Conservation (phyloP, 2,329 filamentous ascomycete species). For the Ceratocystis colombiana region DNA sequence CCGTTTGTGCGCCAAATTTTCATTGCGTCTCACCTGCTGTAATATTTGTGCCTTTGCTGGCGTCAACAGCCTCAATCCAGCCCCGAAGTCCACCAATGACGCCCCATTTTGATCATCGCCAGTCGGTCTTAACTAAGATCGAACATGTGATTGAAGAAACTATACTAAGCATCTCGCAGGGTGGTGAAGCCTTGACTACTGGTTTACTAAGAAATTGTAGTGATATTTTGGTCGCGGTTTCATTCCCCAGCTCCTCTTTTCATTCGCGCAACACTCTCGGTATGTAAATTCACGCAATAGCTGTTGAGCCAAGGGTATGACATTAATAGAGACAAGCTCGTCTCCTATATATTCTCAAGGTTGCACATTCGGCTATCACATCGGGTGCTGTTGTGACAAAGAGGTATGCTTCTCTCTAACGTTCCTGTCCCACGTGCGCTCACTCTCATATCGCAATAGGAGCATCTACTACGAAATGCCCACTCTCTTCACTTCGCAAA, state of each 20-base stretch:
- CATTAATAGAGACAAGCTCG: slow-evolving; percentile 37
- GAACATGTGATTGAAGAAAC: slow-evolving; percentile 4
- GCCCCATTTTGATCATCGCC: not conserved
- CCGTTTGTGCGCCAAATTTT: not conserved
- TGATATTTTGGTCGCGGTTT: not conserved
- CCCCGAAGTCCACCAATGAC: not conserved
- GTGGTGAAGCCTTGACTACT: not conserved
- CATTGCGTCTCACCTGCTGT: too few species aligned
- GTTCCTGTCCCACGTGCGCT: not conserved
- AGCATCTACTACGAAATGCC: slow-evolving; percentile 73
- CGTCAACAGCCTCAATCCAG: not conserved
- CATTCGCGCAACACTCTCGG: not conserved
- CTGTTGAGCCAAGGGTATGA: not conserved
- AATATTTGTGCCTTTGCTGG: not conserved
- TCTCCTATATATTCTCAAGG: slow-evolving; percentile 48
- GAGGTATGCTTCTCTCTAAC: slow-evolving; percentile 37
- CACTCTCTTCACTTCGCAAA: slow-evolving; percentile 59
- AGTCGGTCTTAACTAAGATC: not conserved
- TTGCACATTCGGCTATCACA: slow-evolving; percentile 49
- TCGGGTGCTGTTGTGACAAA: slow-evolving; percentile 50
- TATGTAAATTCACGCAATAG: not conserved
- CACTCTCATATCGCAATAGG: slow-evolving; percentile 36
- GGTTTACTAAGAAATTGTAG: not conserved
- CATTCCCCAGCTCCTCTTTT: not conserved
- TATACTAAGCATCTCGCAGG: not conserved